These are phyloP conservation scores for Seminavis robusta DNA, from an alignment of 108 stramenopile species.

Conservation along the genomic window DNA sequence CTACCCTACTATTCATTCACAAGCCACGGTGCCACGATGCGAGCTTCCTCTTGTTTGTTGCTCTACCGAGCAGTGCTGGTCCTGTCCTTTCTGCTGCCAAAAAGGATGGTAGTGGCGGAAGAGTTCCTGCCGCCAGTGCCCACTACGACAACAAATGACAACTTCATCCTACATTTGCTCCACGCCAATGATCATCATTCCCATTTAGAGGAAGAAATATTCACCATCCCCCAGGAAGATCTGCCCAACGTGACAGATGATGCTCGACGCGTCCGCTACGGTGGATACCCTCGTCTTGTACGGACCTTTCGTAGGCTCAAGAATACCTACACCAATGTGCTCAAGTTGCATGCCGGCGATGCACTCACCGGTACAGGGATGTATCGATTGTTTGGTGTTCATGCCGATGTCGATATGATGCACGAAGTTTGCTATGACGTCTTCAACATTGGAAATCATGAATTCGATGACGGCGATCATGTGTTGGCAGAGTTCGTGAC, in stretches of 20 bases:
- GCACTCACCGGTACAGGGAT: conserved; percentile 39
- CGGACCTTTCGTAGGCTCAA: conserved; percentile 12
- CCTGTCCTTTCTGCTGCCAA: too few relatives aligned
- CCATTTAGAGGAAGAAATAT: conserved; percentile 18
- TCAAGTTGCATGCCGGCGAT: conserved; percentile 54
- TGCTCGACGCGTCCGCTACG: conserved; percentile 19
- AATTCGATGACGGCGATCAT: conserved; percentile 47
- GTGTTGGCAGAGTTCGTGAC: conserved; percentile 25
- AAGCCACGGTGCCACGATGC: too few relatives aligned
- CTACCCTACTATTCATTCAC: too few relatives aligned
- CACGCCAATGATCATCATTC: conserved; percentile 49
- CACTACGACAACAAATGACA: not conserved
- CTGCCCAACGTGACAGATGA: conserved; percentile 2
- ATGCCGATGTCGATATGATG: conserved; percentile 41
- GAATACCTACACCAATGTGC: conserved; percentile 5
- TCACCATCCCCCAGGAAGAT: conserved; percentile 8
- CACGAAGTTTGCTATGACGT: conserved; percentile 33
- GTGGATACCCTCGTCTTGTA: conserved; percentile 23
- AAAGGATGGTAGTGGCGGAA: too few relatives aligned
- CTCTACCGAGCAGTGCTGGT: too few relatives aligned
- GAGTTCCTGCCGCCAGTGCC: too few relatives aligned
- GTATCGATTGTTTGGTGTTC: conserved; percentile 33
- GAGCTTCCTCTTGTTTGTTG: too few relatives aligned
- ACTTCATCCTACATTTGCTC: conserved; percentile 12
- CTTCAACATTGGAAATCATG: conserved; percentile 46